phyloP scores from a whole-genome alignment of 371 early-diverging fungal species.

The Mortierella sp. region DNA sequence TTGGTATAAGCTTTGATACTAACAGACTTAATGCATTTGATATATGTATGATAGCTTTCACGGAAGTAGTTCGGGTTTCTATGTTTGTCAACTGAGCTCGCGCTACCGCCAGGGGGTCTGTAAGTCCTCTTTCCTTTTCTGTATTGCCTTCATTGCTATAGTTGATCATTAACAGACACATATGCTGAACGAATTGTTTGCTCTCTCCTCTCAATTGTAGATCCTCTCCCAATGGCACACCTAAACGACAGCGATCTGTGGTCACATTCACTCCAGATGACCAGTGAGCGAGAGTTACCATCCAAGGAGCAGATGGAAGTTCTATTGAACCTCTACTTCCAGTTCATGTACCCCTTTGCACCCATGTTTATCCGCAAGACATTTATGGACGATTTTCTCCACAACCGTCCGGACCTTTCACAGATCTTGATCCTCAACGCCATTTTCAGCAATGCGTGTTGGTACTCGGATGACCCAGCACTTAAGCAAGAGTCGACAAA shows the following conservation, averaged over 20 bases:
- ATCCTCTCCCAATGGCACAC: conserved; percentile 58
- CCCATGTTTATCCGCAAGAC: conserved; percentile 58
- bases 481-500: conserved; percentile 55
- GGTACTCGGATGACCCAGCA: conserved; percentile 56
- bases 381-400: conserved; percentile 39
- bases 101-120: conserved; percentile 59
- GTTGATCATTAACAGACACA: neutral
- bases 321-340: conserved; percentile 53
- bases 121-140: conserved; percentile 21
- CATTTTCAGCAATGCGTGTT: conserved; percentile 57
- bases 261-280: conserved; percentile 59
- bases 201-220: conserved; percentile 6
- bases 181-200: neutral
- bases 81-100: conserved; percentile 58
- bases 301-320: conserved; percentile 48
- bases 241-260: conserved; percentile 58
- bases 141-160: neutral
- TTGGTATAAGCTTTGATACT: neutral
- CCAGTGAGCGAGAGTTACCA: conserved; percentile 53
- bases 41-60: conserved; percentile 34
- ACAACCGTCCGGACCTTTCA: conserved; percentile 50
- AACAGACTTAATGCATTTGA: neutral
- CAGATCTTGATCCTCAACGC: conserved; percentile 58
- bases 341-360: conserved; percentile 58
- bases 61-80: conserved; percentile 57